These are phyloP conservation scores for Nitzschia palea DNA, from an alignment of 108 stramenopile genomes.

Conservation along the genomic window DNA sequence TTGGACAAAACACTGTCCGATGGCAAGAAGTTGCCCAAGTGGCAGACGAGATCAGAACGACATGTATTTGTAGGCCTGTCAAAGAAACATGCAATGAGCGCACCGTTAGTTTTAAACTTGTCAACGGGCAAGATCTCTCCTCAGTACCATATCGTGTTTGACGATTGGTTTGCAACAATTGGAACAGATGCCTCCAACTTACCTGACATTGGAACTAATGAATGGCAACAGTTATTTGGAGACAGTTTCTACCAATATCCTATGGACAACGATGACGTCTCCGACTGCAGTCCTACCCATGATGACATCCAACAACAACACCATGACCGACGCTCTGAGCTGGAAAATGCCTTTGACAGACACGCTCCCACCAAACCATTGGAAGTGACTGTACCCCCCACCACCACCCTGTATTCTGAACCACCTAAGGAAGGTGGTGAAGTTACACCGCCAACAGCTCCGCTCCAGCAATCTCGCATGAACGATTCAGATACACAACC, in stretches of 20 bases:
- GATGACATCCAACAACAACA: background rate
- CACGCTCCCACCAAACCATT: background rate
- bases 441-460: no score
- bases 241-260: slow-evolving; percentile 16
- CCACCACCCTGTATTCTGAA: background rate
- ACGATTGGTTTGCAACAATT: slow-evolving; percentile 42
- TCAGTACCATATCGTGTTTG: slow-evolving; percentile 48
- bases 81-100: slow-evolving; percentile 25
- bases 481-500: no score
- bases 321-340: background rate
- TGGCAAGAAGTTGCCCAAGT: slow-evolving; percentile 35
- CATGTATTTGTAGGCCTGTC: background rate
- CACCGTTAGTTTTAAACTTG: slow-evolving; percentile 31
- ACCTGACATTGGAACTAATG: background rate
- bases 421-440: background rate
- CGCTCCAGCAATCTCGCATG: no score
- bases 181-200: background rate
- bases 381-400: background rate
- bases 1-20: slow-evolving; percentile 10
- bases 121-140: slow-evolving; percentile 25
- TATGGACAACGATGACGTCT: background rate
- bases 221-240: slow-evolving; percentile 29
- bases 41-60: slow-evolving; percentile 21
- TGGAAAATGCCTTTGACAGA: background rate
- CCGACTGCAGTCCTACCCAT: background rate